Conservation (phyloP, 805 yeast genomes). For the Kuraishia borneana region DNA sequence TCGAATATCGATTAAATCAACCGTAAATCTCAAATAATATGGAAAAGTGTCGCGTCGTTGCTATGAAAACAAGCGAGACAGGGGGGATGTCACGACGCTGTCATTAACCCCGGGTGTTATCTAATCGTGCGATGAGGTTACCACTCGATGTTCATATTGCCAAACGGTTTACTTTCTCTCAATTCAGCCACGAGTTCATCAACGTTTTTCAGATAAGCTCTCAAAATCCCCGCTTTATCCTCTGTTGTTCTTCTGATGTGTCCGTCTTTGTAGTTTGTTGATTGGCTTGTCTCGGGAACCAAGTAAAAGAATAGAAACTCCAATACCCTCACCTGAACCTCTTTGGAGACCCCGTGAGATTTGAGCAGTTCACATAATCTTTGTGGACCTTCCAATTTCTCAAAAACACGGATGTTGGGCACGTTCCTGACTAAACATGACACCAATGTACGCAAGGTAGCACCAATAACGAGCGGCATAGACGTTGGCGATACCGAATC, state of each 20-base stretch:
- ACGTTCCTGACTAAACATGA: constrained; percentile 48
- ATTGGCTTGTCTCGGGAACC: constrained; percentile 38
- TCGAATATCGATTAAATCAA: too few species aligned
- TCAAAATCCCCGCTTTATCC: constrained; percentile 32
- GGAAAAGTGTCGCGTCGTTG: too few species aligned
- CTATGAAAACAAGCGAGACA: too few species aligned
- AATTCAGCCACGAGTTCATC: constrained; percentile 36
- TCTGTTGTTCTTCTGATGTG: constrained; percentile 24
- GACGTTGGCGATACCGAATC: constrained; percentile 10
- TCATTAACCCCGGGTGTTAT: too few species aligned
- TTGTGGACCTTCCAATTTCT: constrained; percentile 42
- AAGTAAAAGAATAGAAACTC: constrained; percentile 64
- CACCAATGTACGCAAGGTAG: constrained; percentile 42
- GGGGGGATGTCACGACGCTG: too few species aligned
- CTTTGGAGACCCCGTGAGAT: constrained; percentile 28
- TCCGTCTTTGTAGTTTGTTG: constrained; percentile 10
- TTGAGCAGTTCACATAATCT: constrained; percentile 35
- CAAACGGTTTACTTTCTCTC: constrained; percentile 34
- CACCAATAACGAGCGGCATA: constrained; percentile 18
- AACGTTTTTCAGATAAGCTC: constrained; percentile 30
- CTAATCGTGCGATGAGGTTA: too few species aligned
- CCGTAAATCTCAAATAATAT: too few species aligned
- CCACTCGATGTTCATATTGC: constrained; percentile 36
- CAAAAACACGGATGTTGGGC: constrained; percentile 48
- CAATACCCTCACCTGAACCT: constrained; percentile 48